These are phyloP conservation scores for Plasmopara muralis DNA, from an alignment of 352 stramenopile genomes.

Conservation along the genomic window DNA sequence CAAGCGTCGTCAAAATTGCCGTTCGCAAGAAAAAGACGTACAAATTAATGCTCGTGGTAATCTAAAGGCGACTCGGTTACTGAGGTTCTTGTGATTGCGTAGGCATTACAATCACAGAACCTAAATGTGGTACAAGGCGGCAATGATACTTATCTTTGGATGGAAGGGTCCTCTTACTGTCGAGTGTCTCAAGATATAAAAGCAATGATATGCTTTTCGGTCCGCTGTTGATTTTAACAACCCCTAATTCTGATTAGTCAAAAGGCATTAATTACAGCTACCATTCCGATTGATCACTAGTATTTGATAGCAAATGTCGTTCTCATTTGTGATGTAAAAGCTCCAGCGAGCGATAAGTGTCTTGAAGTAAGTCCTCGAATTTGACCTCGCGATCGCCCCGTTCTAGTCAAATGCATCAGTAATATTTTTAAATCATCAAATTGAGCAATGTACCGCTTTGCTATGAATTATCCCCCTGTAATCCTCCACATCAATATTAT, in stretches of 20 bases:
- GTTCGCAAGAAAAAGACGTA: slow-evolving; percentile 37
- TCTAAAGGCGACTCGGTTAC: slow-evolving; percentile 5
- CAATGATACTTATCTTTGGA: slow-evolving; percentile 30
- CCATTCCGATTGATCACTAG: too few relatives aligned
- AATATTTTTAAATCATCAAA: slow-evolving; percentile 30
- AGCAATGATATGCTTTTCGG: slow-evolving; percentile 27
- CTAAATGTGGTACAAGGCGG: slow-evolving; percentile 3
- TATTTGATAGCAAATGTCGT: too few relatives aligned
- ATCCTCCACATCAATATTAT: slow-evolving; percentile 9
- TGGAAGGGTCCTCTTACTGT: slow-evolving; percentile 22
- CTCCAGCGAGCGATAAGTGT: too few relatives aligned
- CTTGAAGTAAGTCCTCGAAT: not conserved
- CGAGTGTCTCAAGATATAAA: slow-evolving; percentile 48
- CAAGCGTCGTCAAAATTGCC: slow-evolving; percentile 58
- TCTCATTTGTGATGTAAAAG: too few relatives aligned
- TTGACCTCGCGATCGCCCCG: slow-evolving; percentile 28
- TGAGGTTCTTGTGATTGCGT: slow-evolving; percentile 2
- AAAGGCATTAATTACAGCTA: too few relatives aligned
- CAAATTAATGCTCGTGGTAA: slow-evolving; percentile 11
- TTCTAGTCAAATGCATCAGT: slow-evolving; percentile 45
- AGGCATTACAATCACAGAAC: not conserved
- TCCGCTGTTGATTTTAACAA: too few relatives aligned
- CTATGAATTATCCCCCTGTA: slow-evolving; percentile 2
- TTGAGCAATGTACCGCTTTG: too few relatives aligned
- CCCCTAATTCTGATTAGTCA: too few relatives aligned